phyloP scores from a whole-genome alignment of 2,329 filamentous ascomycete species.

The Fusarium humuli region DNA sequence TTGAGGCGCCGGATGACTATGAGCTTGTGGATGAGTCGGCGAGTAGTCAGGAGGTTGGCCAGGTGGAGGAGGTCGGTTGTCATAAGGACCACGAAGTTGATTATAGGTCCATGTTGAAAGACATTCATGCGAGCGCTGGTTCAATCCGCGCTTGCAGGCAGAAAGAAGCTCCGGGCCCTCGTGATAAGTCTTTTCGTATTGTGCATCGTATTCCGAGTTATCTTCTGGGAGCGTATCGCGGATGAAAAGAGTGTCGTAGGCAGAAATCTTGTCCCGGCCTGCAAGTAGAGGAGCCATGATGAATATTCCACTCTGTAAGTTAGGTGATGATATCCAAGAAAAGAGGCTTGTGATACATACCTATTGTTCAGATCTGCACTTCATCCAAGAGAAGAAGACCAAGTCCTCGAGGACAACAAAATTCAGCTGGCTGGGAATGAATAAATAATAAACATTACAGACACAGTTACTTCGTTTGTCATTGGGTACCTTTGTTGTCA shows the following conservation, averaged over 20 bases:
- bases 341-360: not conserved
- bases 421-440: not conserved
- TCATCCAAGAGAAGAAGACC: not conserved
- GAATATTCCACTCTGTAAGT: not conserved
- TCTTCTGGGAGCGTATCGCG: no score
- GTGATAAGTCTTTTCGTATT: no score
- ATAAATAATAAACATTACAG: not conserved
- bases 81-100: not conserved
- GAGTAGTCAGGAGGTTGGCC: not conserved
- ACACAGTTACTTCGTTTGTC: accelerated
- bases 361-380: not conserved
- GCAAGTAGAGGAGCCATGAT: not conserved
- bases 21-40: not conserved
- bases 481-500: not conserved
- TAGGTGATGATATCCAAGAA: not conserved
- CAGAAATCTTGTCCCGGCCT: not conserved
- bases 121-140: not conserved
- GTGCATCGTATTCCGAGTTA: no score
- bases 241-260: not conserved
- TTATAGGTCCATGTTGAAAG: not conserved
- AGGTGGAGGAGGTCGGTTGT: not conserved
- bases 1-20: not conserved
- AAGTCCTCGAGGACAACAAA: not conserved
- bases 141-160: not conserved
- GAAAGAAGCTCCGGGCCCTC: no score